These are phyloP conservation scores for Clohesyomyces aquaticus DNA, from an alignment of 495 filamentous ascomycete genomes.

Conservation along the genomic window DNA sequence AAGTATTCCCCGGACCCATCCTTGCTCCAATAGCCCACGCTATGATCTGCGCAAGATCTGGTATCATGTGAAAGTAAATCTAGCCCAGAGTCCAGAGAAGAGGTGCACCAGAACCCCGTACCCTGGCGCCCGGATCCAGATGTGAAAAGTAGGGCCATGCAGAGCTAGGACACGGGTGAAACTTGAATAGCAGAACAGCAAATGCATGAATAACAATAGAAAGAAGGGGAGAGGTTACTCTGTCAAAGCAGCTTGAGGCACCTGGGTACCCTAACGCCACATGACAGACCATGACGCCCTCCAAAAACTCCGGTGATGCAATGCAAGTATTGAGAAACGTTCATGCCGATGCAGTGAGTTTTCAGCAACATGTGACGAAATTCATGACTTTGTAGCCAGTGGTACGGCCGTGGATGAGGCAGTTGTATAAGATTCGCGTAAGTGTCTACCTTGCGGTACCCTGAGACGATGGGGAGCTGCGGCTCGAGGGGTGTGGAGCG, in stretches of 20 bases:
- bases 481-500: slow-evolving; percentile 27
- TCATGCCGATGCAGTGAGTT: background rate
- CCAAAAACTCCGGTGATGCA: background rate
- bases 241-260: too few species aligned
- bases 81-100: background rate
- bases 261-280: too few species aligned
- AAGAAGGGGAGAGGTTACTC: background rate
- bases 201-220: background rate
- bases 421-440: too few species aligned
- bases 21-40: background rate
- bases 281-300: background rate
- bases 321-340: background rate
- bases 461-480: slow-evolving; percentile 34
- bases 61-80: slow-evolving; percentile 4
- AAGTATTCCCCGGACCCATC: background rate
- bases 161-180: background rate
- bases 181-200: background rate
- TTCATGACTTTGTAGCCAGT: background rate
- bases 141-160: background rate
- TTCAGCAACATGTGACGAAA: background rate
- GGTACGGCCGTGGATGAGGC: too few species aligned
- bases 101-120: background rate
- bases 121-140: background rate
- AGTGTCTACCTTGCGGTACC: slow-evolving; percentile 26
- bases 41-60: background rate